Evolutionary conservation across 2,329 filamentous ascomycete genomes (phyloP).

Genomic region (Paracoccidioides lutzii): DNA sequence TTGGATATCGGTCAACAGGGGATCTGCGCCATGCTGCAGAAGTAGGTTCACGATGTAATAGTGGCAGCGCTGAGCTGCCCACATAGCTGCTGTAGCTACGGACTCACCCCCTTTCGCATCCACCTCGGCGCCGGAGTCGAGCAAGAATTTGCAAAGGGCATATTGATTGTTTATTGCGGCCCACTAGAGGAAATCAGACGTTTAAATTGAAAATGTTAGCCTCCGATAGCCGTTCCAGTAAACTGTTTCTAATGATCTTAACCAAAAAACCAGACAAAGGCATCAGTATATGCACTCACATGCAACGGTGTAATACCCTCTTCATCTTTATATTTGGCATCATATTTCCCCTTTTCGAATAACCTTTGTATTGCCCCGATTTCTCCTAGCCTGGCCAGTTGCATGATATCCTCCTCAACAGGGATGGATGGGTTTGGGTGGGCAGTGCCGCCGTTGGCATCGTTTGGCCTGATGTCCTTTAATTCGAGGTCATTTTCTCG

Average conservation of each 20-base stretch:
- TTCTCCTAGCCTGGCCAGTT: conserved; percentile 79
- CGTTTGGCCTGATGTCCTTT: conserved; percentile 23
- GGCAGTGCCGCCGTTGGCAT: conserved; percentile 13
- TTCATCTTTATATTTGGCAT: conserved; percentile 71
- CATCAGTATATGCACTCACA: conserved; percentile 41
- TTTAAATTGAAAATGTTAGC: conserved; percentile 11
- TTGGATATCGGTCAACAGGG: conserved; percentile 81
- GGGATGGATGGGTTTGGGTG: conserved; percentile 23
- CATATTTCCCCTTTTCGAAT: conserved; percentile 69
- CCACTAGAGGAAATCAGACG: conserved; percentile 51
- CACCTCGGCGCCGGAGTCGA: conserved; percentile 74
- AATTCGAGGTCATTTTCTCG: conserved; percentile 26
- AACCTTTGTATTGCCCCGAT: conserved; percentile 76
- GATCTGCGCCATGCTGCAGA: conserved; percentile 81
- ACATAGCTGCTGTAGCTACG: conserved; percentile 83
- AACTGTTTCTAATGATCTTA: background rate
- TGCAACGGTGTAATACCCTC: conserved; percentile 94
- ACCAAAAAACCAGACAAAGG: conserved; percentile 3
- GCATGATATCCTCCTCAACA: conserved; percentile 77
- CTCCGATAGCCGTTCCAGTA: background rate
- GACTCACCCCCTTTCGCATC: conserved; percentile 95
- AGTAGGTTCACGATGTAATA: conserved; percentile 94
- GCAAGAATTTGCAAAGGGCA: conserved; percentile 88
- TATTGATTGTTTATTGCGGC: conserved; percentile 98
- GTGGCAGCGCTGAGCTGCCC: conserved; percentile 92